Percentiles rank a stretch among this genome's conserved stretches.
Conservation (phyloP, 352 stramenopile genomes). For the Pilasporangium apinafurcum region DNA sequence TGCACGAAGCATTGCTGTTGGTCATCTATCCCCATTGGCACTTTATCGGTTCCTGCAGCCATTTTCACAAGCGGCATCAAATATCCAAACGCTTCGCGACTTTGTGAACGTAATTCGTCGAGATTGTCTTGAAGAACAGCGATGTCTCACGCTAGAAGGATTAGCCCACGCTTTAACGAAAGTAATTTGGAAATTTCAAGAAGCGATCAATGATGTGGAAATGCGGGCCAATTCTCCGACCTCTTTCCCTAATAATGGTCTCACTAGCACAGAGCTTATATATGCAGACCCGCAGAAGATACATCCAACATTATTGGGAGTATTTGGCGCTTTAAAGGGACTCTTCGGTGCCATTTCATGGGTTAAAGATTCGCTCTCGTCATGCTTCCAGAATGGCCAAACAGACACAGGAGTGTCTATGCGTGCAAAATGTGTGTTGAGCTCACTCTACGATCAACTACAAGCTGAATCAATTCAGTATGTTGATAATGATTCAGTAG, state of each 20-base stretch:
- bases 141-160: constrained; percentile 38
- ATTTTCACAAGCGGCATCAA: constrained; percentile 22
- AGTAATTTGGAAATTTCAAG: constrained; percentile 15
- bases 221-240: constrained; percentile 15
- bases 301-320: constrained; percentile 36
- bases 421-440: constrained; percentile 32
- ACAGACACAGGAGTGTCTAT: constrained; percentile 23
- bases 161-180: constrained; percentile 33
- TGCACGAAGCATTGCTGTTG: constrained; percentile 18
- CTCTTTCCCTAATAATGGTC: constrained; percentile 6
- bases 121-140: constrained; percentile 4
- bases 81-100: constrained; percentile 52
- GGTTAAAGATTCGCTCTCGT: constrained; percentile 21
- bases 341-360: constrained; percentile 37
- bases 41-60: constrained; percentile 23
- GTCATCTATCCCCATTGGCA: constrained; percentile 41
- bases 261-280: not conserved
- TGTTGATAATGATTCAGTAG: constrained; percentile 1
- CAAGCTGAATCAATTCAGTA: constrained; percentile 31
- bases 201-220: constrained; percentile 12
- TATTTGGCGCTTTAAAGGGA: constrained; percentile 32
- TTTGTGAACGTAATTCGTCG: constrained; percentile 2
- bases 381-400: constrained; percentile 22
- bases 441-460: constrained; percentile 33
- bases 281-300: too few species aligned